Base-by-base conservation (phyloP, 2,329 filamentous ascomycete species). In the Colletotrichum cereale region DNA sequence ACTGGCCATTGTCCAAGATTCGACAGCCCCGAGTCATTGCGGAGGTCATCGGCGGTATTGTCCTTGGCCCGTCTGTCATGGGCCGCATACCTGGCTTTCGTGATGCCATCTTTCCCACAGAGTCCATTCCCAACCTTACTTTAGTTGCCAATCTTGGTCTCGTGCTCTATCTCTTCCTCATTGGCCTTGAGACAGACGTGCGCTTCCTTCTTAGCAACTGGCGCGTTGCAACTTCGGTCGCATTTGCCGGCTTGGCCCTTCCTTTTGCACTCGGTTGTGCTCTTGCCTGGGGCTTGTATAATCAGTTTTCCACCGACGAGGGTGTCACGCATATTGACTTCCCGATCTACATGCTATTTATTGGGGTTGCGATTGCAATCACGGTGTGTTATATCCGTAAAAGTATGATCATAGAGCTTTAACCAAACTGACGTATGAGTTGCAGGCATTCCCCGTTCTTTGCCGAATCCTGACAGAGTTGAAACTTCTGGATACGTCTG, bases 391-490 rank as follows among this genome's bases (percentile, higher is more conserved):
- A n/a, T 40, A 24, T 40, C 6, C 12, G 2, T 16, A 26, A 36
- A 40, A 21, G 14, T 3, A 4, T 38, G n/a, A 29, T 38, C 8
- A 21, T 40, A 18, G 1, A 21, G n/a, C 14, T 18, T n/a, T 24
- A 10, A 2, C 11, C 14, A 14, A 38, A 61, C 66, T 67, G 36
- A 62, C n/a, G 1, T 14, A 11, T 34, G 18, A 26, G 6, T 11
- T 78, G 73, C 26, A 69, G 66, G 94, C 90, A 11, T 92, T 98
- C 76, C 96, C 96, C 0, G 96, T 98, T 0, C 88, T 98, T 16
- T 98, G 96, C 78, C 93, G 96, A 80, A 98, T 98, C 75, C 84
- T 98, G 74, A 96, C 94, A 0, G 95, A 97, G 80, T 85, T 98
- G 64, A 96, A 97, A 76, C 86, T 98, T 61, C 90, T 98, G 5